Base-by-base conservation (phyloP, 2,329 filamentous ascomycete genomes). In the Bipolaris oryzae region DNA sequence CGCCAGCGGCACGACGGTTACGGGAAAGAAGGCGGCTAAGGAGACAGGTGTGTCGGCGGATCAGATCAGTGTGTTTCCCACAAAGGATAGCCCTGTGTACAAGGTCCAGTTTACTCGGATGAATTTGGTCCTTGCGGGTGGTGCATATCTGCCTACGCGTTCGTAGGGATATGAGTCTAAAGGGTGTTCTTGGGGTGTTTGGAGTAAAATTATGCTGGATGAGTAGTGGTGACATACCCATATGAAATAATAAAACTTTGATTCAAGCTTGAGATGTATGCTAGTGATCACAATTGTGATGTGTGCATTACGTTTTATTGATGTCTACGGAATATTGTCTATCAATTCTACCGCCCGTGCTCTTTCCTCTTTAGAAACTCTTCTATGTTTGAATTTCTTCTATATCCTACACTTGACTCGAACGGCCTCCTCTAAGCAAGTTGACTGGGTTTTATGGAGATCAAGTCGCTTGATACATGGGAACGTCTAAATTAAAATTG, bases 81-180 rank as follows among this genome's bases (percentile, higher is more conserved):
- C 95, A 3, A 99, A 99, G 84, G 96, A 96, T 79, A 94, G 90
- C 15, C 93, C 94, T 0, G 91, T 98, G 10, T 91, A 96, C 77
- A 95, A 94, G 78, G 93, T 96, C 51, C 87, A 89, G 70, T 97
- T 97, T 70, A 98, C 95, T 3, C 84, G 92, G 58, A 97, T 96
- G 91, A 99, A 99, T 74, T 77, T 98, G 63, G 89, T 97, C 11
- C 82, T 98, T 59, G 92, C 92, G 20, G 92, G 90, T 44, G 92
- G 93, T 38, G 85, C 84, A 35, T 88, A 87, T 76, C 71, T 88
- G 71, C 86, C 85, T 16, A 58, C 61, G 28, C 56, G 66, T 31
- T 46, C 53, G 18, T 57, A 54, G 34, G 16, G 10, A 16, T 5
- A 31, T 44, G 15, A 33, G 5, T 38, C 35, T 38, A 16, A 16